Conservation (phyloP, 306 rosid genomes). For the Oemleria cerasiformis region DNA sequence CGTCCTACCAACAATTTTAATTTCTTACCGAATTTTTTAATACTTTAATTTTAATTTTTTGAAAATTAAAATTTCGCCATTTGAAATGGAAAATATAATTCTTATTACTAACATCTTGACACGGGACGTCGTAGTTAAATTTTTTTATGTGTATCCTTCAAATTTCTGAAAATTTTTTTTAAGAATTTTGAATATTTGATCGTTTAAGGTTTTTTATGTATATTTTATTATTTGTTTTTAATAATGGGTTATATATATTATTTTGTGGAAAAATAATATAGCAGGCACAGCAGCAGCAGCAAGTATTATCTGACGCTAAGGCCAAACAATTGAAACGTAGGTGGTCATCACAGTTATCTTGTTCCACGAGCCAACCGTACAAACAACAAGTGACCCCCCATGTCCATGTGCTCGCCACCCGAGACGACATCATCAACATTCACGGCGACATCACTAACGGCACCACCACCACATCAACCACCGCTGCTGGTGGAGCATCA, state of each 20-base stretch:
- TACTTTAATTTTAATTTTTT: too few relatives aligned
- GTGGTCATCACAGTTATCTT: conserved; percentile 49
- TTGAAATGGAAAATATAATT: too few relatives aligned
- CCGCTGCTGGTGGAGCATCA: conserved; percentile 26
- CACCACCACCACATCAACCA: conserved; percentile 28
- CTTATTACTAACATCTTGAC: too few relatives aligned
- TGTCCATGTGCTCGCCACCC: conserved; percentile 32
- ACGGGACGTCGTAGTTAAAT: too few relatives aligned
- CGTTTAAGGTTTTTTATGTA: too few relatives aligned
- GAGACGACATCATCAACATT: conserved; percentile 15
- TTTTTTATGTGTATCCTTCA: too few relatives aligned
- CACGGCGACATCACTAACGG: conserved; percentile 32
- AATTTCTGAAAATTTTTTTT: too few relatives aligned
- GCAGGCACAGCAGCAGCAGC: conserved; percentile 16
- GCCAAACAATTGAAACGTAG: conserved; percentile 43
- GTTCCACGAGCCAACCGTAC: conserved; percentile 56
- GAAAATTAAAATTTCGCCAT: too few relatives aligned
- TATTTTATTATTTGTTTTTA: not conserved
- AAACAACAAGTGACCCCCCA: conserved; percentile 23
- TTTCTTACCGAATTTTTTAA: not conserved
- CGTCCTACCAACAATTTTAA: not conserved
- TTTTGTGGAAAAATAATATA: not conserved
- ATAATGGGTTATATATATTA: not conserved
- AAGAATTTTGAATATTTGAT: too few relatives aligned
- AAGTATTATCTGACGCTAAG: conserved; percentile 29